Conservation (phyloP, 2,329 filamentous ascomycete species). For the Pseudonectria foliicola region DNA sequence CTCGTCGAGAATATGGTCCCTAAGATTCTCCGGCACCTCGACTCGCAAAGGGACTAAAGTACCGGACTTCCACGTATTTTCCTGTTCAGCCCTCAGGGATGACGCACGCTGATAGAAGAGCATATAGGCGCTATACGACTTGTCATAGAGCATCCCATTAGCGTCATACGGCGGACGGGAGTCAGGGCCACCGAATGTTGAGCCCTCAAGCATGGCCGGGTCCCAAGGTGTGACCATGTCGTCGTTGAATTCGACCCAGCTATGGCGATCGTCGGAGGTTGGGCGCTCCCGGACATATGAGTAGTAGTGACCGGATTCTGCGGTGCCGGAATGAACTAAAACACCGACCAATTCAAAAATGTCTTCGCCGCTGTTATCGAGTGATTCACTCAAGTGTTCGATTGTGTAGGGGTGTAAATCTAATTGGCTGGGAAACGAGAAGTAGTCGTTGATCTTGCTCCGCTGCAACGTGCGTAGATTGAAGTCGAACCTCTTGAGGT, state of each 20-base stretch:
- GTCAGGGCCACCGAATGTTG: constrained; percentile 73
- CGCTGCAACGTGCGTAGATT: constrained; percentile 69
- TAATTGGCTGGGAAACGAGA: constrained; percentile 75
- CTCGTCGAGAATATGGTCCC: constrained; percentile 58
- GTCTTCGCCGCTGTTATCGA: constrained; percentile 54
- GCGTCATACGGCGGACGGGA: constrained; percentile 41
- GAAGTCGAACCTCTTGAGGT: constrained; percentile 83
- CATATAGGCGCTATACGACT: constrained; percentile 90
- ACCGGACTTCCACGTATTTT: constrained; percentile 30
- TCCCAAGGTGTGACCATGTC: constrained; percentile 74
- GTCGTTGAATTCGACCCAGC: constrained; percentile 94
- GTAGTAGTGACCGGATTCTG: constrained; percentile 94
- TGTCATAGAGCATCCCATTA: constrained; percentile 48
- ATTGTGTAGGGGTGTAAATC: constrained; percentile 88
- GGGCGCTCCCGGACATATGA: constrained; percentile 85
- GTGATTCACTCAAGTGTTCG: constrained; percentile 65
- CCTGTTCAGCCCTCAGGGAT: constrained; percentile 49
- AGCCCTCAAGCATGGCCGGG: constrained; percentile 60
- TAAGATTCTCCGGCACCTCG: constrained; percentile 36
- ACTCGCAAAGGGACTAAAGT: constrained; percentile 33
- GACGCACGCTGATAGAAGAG: constrained; percentile 86
- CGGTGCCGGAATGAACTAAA: constrained; percentile 85
- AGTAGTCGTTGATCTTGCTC: constrained; percentile 93
- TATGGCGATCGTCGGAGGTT: constrained; percentile 35
- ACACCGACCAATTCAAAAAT: constrained; percentile 91